Evolutionary conservation across 108 stramenopile species (phyloP), one percentile per base, ranked within the genome.

Genomic region (Skeletonema costatum): DNA sequence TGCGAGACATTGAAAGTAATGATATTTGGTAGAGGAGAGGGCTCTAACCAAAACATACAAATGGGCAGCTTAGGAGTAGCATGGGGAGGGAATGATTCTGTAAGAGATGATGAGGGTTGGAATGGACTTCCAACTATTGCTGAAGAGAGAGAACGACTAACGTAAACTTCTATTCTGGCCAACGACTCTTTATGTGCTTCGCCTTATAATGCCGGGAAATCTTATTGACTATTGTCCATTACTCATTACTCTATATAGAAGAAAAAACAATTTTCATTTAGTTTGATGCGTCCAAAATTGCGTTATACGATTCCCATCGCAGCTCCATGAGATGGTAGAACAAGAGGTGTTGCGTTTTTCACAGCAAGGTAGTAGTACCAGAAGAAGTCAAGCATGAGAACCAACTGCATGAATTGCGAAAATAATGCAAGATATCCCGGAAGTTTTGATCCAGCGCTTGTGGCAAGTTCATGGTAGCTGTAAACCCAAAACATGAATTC

Each of bases 301-400:
- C 21, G 8, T 56, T 90, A 95, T 7, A 95, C 94, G 39, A 95
- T 93, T 14, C 91, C 91, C 82, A 90, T 87, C 29, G 90, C 94
- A 68, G 76, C 68, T 16, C 81, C 81, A 64, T 92, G 89, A 51
- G 90, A 87, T 46, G 96, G 96, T 35, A 97, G 85, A 46, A 95
- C 92, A 75, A 97, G 74, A 5, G 96, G 93, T 50, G 91, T 97
- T 32, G 94, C 92, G 78, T 92, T 94, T 75, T 92, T 92, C 7
- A 97, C 91, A 21, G 96, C 92, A 48, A 90, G 82, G 77, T 97
- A 89, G 87, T 99, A 99, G 68, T 98, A 98, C 90, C 95, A 98
- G 87, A 98, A 98, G 85, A 99, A 99, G 68, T 99, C 98, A 31
- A 89, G 76, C 98, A 99, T 98, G 66, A 99, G 80, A 64, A 97